Evolutionary conservation across 768 basidiomycete genomes (phyloP), one percentile per base, ranked within the genome.

Genomic region (Trametes coccinea): DNA sequence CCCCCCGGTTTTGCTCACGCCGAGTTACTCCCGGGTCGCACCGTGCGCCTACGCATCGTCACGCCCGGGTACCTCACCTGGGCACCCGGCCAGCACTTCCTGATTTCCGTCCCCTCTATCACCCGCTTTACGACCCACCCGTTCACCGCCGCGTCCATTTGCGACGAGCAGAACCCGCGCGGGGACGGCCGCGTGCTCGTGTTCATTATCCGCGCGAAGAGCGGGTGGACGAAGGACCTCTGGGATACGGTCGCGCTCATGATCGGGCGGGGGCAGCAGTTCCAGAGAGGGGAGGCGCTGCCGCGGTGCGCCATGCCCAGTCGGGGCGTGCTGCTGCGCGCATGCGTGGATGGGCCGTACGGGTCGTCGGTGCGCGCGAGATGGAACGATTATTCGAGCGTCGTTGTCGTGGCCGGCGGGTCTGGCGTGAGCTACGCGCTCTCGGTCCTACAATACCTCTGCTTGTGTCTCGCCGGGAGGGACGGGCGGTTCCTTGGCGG

Each of bases 31-130:
- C 84, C 90, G 0, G 91, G 90, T 8, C 78, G 81, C 3, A 89
- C 87, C 4, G 73, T 92, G 16, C 85, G 90, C 45, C 71, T 92
- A n/a, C 84, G 86, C 0, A 74, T 91, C 43, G 75, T 84, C 56
- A 78, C 87, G 0, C 80, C 85, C 0, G 79, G 81, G 2, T 80
- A 79, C 52, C 70, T 88, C 51, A 71, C 78, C 0, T 92, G 90
- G 90, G 80, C 84, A 0, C 85, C 90, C 2, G 91, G 90, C n/a
- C 91, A 92, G 71, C 87, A 90, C 71, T 84, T 92, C 66, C 78
- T 88, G 27, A 77, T 93, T 61, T 82, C 78, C 53, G 78, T 91
- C 17, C 90, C 91, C 0, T 79, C 80, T 33, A 76, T 93, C 30
- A 85, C 86, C 3, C 76, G 74, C 37, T 77, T 86, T 67, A 80